A percentile compares a stretch with the other conserved stretches of the same genome.
phyloP scores from a whole-genome alignment of 2,329 filamentous ascomycete species.

The Diaporthe vaccinii region DNA sequence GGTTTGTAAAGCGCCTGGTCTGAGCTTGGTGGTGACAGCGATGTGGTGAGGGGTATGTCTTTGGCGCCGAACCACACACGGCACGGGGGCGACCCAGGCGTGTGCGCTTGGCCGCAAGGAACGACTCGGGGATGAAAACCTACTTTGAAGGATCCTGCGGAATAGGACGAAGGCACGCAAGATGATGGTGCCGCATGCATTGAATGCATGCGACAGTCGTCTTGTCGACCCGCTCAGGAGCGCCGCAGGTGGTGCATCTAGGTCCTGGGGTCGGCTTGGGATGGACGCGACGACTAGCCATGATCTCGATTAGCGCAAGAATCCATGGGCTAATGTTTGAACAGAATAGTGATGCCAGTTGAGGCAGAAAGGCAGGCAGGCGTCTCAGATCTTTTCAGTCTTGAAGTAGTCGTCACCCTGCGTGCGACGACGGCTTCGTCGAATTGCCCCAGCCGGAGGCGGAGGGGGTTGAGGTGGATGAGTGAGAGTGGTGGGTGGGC shows the following conservation, averaged over 20 bases:
- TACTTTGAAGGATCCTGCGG: constrained; percentile 41
- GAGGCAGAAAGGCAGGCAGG: constrained; percentile 42
- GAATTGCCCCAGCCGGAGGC: constrained; percentile 41
- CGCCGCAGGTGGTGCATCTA: constrained; percentile 35
- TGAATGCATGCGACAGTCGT: constrained; percentile 43
- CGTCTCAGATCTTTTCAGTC: constrained; percentile 86
- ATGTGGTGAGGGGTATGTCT: constrained; percentile 9
- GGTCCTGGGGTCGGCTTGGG: not conserved
- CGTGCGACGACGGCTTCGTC: constrained; percentile 64
- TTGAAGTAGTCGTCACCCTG: constrained; percentile 62
- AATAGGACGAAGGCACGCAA: constrained; percentile 45
- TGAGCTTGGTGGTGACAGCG: constrained; percentile 1
- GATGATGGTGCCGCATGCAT: constrained; percentile 45
- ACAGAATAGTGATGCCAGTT: constrained; percentile 16
- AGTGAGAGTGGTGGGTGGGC: constrained; percentile 1
- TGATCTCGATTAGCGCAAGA: constrained; percentile 34
- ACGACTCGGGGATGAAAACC: not conserved
- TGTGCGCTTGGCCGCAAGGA: not conserved
- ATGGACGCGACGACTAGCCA: constrained; percentile 31
- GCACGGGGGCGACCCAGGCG: not conserved
- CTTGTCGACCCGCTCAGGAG: constrained; percentile 42
- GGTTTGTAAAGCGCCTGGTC: not conserved
- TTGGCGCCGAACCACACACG: constrained; percentile 1
- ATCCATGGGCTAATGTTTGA: constrained; percentile 41
- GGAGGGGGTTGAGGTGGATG: not conserved